These are phyloP conservation scores for Elsinoe ampelina DNA, from an alignment of 2,329 filamentous ascomycete species.

Conservation along the genomic window DNA sequence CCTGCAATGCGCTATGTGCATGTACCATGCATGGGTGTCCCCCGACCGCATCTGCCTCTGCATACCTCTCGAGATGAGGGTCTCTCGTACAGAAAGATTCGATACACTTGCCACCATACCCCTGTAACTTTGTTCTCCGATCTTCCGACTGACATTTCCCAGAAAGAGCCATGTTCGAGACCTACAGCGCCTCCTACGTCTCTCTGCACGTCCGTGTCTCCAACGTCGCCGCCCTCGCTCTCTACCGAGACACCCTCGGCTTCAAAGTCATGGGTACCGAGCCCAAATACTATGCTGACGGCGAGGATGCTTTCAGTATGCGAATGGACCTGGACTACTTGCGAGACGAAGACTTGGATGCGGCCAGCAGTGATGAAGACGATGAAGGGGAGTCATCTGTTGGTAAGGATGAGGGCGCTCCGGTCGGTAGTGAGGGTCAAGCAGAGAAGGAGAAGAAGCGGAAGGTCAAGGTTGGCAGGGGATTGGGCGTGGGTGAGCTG, in stretches of 20 bases:
- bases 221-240: constrained; percentile 80
- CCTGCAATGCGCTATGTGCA: too few relatives aligned
- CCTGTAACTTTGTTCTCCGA: not conserved
- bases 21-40: too few relatives aligned
- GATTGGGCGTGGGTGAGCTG: constrained; percentile 64
- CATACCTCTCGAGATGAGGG: too few relatives aligned
- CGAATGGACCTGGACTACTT: constrained; percentile 64
- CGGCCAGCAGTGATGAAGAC: constrained; percentile 33
- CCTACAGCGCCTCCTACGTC: constrained; percentile 83
- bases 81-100: too few relatives aligned
- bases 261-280: constrained; percentile 84
- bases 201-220: constrained; percentile 91
- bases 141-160: not conserved
- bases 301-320: constrained; percentile 94
- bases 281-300: constrained; percentile 90
- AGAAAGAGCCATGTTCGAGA: constrained; percentile 96
- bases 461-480: constrained; percentile 76
- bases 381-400: constrained; percentile 27
- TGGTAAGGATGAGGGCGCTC: constrained; percentile 34
- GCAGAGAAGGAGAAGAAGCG: constrained; percentile 52
- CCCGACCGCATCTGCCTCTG: too few relatives aligned
- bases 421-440: constrained; percentile 29
- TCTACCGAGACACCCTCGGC: constrained; percentile 86
- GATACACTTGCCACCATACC: too few relatives aligned
- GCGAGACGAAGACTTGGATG: constrained; percentile 43